These are phyloP conservation scores for Eucalyptus fibrosa DNA, from an alignment of 345 rosid genomes.

Conservation along the genomic window DNA sequence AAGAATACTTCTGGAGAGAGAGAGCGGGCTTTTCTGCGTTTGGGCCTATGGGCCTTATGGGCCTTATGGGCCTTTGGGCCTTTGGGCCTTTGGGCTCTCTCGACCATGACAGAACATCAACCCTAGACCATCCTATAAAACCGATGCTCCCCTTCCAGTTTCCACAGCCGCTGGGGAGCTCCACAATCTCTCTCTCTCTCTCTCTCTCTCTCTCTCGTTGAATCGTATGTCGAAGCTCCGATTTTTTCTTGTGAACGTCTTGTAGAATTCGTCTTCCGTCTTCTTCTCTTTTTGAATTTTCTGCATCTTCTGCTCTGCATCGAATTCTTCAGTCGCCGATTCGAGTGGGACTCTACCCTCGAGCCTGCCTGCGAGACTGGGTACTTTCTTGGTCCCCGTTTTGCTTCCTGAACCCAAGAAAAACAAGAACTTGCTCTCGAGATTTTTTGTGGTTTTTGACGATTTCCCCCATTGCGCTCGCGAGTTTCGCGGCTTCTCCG, in stretches of 20 bases:
- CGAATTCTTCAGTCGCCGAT: background rate
- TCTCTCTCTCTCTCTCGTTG: background rate
- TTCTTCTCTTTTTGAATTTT: background rate
- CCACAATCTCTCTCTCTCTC: background rate
- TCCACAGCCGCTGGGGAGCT: fast-evolving
- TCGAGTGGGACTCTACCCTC: background rate
- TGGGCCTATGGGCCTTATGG: too few relatives aligned
- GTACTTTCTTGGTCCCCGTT: background rate
- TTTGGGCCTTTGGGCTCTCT: background rate
- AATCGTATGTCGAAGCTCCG: fast-evolving
- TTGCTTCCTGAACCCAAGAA: background rate
- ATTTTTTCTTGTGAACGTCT: background rate
- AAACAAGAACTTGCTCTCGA: background rate
- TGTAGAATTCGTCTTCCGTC: background rate
- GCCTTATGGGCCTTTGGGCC: too few relatives aligned
- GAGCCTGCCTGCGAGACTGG: background rate
- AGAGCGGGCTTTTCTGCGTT: too few relatives aligned
- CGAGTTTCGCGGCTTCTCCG: background rate
- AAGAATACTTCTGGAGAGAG: too few relatives aligned
- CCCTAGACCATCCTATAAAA: background rate
- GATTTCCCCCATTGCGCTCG: background rate
- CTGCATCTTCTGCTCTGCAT: background rate
- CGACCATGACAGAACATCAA: background rate
- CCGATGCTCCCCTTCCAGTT: background rate
- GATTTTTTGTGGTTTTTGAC: background rate